A percentile compares a stretch with the other conserved stretches of the same genome.
Evolutionary conservation across 495 filamentous ascomycete species (phyloP).

Genomic region (Xylaria bambusicola): DNA sequence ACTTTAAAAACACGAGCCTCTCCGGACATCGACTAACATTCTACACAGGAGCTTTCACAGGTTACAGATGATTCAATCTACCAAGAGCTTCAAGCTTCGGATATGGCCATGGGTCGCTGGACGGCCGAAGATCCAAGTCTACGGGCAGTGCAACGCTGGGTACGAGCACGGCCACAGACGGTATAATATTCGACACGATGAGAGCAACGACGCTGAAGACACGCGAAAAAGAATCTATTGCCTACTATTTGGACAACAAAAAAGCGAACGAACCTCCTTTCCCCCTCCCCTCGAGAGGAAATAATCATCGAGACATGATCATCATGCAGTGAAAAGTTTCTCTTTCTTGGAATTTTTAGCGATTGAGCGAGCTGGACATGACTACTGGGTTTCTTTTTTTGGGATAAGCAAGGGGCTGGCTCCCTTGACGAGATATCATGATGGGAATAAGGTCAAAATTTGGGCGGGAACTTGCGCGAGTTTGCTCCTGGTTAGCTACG

Average conservation of each 20-base stretch:
- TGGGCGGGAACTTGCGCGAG: not conserved
- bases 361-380: not conserved
- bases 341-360: conserved; percentile 1
- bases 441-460: not conserved
- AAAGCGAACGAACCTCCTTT: not conserved
- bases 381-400: too few relatives aligned
- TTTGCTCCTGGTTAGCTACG: conserved; percentile 15
- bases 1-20: not conserved
- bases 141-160: conserved; percentile 52
- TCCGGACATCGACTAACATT: conserved; percentile 17
- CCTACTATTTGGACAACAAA: conserved; percentile 1
- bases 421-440: conserved; percentile 1
- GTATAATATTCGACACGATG: conserved; percentile 19
- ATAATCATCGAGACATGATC: not conserved
- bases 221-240: conserved; percentile 9
- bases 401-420: conserved; percentile 3
- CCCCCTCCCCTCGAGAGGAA: not conserved
- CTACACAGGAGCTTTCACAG: conserved; percentile 62
- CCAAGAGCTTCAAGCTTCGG: conserved; percentile 63
- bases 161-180: conserved; percentile 43
- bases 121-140: conserved; percentile 69
- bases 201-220: not conserved
- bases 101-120: conserved; percentile 71
- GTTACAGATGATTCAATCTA: conserved; percentile 70
- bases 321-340: not conserved